Conservation (phyloP, 306 rosid genomes). For the Fragaria iinumae region DNA sequence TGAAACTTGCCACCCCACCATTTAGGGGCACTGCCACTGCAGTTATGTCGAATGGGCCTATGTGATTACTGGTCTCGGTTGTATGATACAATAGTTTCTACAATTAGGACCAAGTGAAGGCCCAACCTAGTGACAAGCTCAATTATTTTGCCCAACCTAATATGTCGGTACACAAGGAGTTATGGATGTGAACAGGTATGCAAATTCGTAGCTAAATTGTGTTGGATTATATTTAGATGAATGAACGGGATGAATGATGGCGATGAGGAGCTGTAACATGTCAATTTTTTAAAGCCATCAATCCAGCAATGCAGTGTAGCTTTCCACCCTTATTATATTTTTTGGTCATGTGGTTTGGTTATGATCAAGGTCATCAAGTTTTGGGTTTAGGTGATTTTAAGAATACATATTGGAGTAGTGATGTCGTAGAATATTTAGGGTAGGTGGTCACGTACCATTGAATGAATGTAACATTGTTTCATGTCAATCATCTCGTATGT, state of each 20-base stretch:
- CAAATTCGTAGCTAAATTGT: not conserved
- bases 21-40: too few relatives aligned
- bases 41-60: not conserved
- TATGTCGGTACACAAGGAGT: not conserved
- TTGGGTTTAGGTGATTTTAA: not conserved
- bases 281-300: not conserved
- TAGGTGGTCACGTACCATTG: not conserved
- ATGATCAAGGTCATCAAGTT: not conserved
- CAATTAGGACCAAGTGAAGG: not conserved
- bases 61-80: not conserved
- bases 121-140: not conserved
- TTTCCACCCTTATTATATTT: not conserved
- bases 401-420: not conserved
- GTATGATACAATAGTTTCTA: too few relatives aligned
- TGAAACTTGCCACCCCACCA: not conserved
- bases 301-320: not conserved
- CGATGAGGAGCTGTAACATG: conserved; percentile 15
- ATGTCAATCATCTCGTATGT: too few relatives aligned
- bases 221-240: not conserved
- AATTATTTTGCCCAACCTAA: not conserved
- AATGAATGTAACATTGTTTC: too few relatives aligned
- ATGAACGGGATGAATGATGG: not conserved
- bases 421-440: not conserved
- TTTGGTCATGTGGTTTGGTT: not conserved
- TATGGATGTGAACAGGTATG: conserved; percentile 6